Evolutionary conservation across 768 basidiomycete genomes (phyloP).

Genomic region (Gloeopeniophorella convolvens): DNA sequence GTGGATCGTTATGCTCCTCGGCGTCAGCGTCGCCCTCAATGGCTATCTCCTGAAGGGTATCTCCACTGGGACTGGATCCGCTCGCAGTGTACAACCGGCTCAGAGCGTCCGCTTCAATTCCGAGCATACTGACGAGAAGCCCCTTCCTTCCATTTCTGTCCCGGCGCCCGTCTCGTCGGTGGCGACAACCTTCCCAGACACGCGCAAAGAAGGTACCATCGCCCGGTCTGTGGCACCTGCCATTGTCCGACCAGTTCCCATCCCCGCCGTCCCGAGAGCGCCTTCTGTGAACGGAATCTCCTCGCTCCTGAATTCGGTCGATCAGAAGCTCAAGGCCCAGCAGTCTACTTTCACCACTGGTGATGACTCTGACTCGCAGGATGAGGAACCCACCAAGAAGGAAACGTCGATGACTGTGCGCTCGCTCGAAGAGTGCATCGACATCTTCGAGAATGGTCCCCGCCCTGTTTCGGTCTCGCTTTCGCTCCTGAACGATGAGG

Average conservation of each 20-base stretch:
- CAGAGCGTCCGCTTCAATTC: constrained; percentile 21
- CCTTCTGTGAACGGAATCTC: constrained; percentile 27
- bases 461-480: constrained; percentile 51
- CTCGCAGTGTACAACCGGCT: constrained; percentile 22
- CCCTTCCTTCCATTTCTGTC: not conserved
- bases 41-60: constrained; percentile 90
- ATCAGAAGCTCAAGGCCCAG: constrained; percentile 40
- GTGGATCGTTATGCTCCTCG: constrained; percentile 88
- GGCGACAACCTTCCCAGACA: not conserved
- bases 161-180: constrained; percentile 10
- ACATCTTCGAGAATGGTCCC: constrained; percentile 71
- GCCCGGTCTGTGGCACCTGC: constrained; percentile 13
- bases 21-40: constrained; percentile 82
- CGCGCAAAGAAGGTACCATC: not conserved
- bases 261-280: constrained; percentile 19
- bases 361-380: constrained; percentile 23
- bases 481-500: constrained; percentile 77
- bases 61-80: constrained; percentile 42
- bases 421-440: constrained; percentile 69
- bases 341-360: constrained; percentile 22
- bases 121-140: constrained; percentile 15
- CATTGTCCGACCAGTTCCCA: constrained; percentile 20
- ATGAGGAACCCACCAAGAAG: constrained; percentile 17
- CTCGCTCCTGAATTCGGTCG: constrained; percentile 53
- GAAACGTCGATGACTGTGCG: constrained; percentile 30